Base-by-base conservation (phyloP, 768 basidiomycete genomes). In the Artomyces pyxidatus region DNA sequence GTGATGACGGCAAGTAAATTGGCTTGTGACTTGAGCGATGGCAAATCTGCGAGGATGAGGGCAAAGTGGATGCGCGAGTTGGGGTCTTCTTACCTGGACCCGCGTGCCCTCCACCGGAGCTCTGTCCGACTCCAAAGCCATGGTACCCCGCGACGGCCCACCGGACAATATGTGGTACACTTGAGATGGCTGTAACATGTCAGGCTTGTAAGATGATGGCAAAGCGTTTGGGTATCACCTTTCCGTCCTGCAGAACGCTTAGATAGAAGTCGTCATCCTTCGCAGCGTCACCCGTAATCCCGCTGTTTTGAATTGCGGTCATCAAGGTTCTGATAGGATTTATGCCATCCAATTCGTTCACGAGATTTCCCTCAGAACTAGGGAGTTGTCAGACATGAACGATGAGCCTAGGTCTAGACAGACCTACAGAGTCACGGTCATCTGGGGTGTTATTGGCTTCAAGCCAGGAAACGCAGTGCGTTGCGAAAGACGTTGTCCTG, bases 341-440 rank as follows among this genome's bases (percentile, higher is more conserved):
- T 16, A 63, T 55, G 30, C 65, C 59, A 53, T 85, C 68, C 1
- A 89, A 63, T 5, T 73, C 61, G 42, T 80, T 73, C 37, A 91
- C 67, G 55, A 91, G 72, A 58, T 89, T 91, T 3, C 87, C 88
- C 63, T 85, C 79, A 6, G 77, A 72, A 25, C 85, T 85, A 52
- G 12, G n/a, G n/a, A 12, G 16, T 27, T 38, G 23, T 32, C 21
- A 48, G 17, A 12, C 27, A 44, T 28, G 17, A 37, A 9, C 11
- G 10, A 37, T 42, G 32, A 42, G 16, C 19, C 23, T 23, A 26
- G 5, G 29, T n/a, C n/a, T n/a, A n/a, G 32, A 56, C 63, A 42
- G 59, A 83, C 37, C 23, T 16, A 50, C 83, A 69, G 65, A 1
- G 84, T 82, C 9, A 90, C 71, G 0, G 58, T 65, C 65, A 86